Base-by-base conservation (phyloP, 169 alveolate species). In the Eimeria necatrix region DNA sequence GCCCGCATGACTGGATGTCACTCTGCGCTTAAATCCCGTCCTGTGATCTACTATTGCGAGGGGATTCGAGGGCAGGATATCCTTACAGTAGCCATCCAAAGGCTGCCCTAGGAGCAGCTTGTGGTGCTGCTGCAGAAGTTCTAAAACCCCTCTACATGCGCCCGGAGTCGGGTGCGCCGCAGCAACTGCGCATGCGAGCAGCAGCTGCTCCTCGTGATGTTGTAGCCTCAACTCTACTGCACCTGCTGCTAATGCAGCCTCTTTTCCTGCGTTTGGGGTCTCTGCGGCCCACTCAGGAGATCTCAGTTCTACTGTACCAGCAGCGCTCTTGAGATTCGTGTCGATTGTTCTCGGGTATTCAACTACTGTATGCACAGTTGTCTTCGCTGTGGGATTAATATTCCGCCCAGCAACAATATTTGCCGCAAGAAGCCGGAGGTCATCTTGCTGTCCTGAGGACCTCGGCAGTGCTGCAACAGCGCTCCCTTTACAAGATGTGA, bases 131-230 rank as follows among this genome's bases (percentile, higher is more conserved):
- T 26, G 91, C 59, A 84, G 60, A 74, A 84, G 78, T 76, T 84
- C 24, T 41, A 84, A 26, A 46, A 76, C 91, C 91, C 91, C 52
- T 56, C 10, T 84, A 78, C 91, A 84, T 18, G 91, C 64, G n/a
- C 60, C 6, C 60, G 5, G 16, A 20, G 80, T 20, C 91, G 91
- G 91, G 41, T 84, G 14, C 59, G 49, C 91, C 26, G 91, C 46
- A 20, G 91, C 91, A 20, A n/a, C 76, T 56, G 91, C 91, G 49
- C 91, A 84, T 18, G 78, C 78, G 60, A 22, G 78, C 73, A 84
- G 91, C 91, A 84, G 91, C 78, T 32, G 91, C 76, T 41, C 59
- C 78, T 84, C 91, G n/a, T 84, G 78, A 32, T 46, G 60, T 16
- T 56, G 60, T 48, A 59, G 52, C 18, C 46, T 56, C 68, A 59